phyloP scores from a whole-genome alignment of 139 green algal species.

The Chlorella sp. region DNA sequence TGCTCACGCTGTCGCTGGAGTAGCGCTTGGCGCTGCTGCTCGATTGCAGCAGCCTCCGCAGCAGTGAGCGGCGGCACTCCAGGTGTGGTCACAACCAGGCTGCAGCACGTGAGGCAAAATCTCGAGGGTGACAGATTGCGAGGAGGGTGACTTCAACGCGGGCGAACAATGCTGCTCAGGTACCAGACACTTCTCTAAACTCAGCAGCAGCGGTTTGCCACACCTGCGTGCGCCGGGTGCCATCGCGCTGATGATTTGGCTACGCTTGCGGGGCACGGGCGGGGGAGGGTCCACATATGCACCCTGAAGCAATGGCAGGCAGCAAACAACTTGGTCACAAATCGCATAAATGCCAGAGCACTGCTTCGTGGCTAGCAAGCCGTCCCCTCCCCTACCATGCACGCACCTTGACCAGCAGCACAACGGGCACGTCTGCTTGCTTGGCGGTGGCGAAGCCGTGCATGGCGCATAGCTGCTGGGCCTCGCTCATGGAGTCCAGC shows the following conservation, averaged over 20 bases:
- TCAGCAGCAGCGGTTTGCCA: not conserved
- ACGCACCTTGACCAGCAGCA: not conserved
- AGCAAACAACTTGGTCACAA: too few relatives aligned
- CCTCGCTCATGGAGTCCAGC: constrained; percentile 34
- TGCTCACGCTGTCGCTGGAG: not conserved
- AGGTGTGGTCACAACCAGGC: constrained; percentile 30
- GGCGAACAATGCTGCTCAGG: too few relatives aligned
- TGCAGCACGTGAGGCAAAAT: not conserved
- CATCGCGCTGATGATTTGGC: constrained; percentile 23
- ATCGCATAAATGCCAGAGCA: too few relatives aligned
- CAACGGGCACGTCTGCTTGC: not conserved
- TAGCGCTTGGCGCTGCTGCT: constrained; percentile 23
- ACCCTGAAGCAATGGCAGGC: not conserved
- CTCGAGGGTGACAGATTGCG: too few relatives aligned
- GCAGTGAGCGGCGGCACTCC: not conserved
- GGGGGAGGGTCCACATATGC: constrained; percentile 19
- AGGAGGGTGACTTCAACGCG: too few relatives aligned
- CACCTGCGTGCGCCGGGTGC: constrained; percentile 35
- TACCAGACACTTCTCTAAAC: not conserved
- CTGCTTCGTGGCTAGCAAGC: not conserved
- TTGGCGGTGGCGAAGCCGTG: constrained; percentile 16
- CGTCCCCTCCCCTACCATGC: not conserved
- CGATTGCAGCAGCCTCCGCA: not conserved
- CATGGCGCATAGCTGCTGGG: constrained; percentile 5
- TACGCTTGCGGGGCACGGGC: constrained; percentile 23